Evolutionary conservation across 257 asterid species (phyloP), one percentile per base, ranked within the genome.

Genomic region (Solanum habrochaites): DNA sequence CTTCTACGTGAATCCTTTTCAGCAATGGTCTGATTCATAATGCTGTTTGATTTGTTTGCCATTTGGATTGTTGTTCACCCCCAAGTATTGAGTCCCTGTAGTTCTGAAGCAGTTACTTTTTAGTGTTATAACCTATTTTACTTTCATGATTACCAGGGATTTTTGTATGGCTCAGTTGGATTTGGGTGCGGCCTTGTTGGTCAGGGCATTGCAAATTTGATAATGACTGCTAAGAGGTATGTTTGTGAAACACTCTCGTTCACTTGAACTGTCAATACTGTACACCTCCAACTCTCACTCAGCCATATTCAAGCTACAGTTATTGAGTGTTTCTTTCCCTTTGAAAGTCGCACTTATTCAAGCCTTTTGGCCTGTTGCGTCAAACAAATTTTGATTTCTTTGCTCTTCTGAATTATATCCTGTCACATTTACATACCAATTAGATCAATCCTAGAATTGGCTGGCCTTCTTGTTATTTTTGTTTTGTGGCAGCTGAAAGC

Each of bases 161-260:
- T 95, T 32, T 89, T 95, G 87, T 95, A 95, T 89, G 99, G 98
- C 83, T 91, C 98, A n/a, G 99, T 96, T 74, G 99, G 99, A 90
- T 95, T 97, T 88, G 93, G 95, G 25, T 95, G 98, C 87, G 98
- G 98, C 84, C 91, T 97, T 87, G 88, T 97, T 66, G 98, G 99
- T 86, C 99, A 97, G 92, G 99, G 99, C 90, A 95, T 97, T 37
- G 99, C 99, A 85, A 95, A 97, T 90, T 43, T 89, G 95, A 95
- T 95, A 88, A 97, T 95, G 99, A 95, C 93, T 66, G 98, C 98
- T 52, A 97, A 97, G 89, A 90, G 99, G 99, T 95, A 86, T 80
- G 85, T 47, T 47, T 18, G 3, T 16, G 69, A 80, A 80, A 29
- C 18, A 29, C 43, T 47, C 67, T 80, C 67, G 29, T 47, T 80